Percentiles rank a stretch among this genome's conserved stretches.
These are phyloP conservation scores for Paramecium caudatum DNA, from an alignment of 73 alveolate species.

Conservation along the genomic window DNA sequence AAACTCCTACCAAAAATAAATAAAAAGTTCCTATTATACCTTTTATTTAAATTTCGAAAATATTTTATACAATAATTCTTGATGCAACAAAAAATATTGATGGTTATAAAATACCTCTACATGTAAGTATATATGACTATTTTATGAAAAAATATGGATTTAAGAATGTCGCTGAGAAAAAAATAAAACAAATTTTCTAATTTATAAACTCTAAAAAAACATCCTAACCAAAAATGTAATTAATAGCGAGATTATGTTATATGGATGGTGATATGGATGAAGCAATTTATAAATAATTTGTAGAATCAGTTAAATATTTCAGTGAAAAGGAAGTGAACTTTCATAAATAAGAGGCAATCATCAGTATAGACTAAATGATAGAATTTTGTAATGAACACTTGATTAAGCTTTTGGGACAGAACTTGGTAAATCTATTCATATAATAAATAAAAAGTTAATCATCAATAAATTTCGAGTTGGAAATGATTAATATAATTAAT, in stretches of 20 bases:
- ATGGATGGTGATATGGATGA: constrained; percentile 66
- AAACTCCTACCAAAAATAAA: background rate
- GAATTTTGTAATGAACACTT: constrained; percentile 26
- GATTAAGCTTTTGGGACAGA: constrained; percentile 12
- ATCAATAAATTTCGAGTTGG: background rate
- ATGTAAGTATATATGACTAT: constrained; percentile 77
- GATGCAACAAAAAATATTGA: constrained; percentile 48
- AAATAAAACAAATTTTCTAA: constrained; percentile 64
- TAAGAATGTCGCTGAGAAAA: constrained; percentile 85
- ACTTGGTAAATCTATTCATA: background rate
- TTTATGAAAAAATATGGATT: constrained; percentile 84
- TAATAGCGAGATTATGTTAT: constrained; percentile 52
- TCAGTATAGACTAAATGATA: background rate
- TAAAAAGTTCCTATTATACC: constrained; percentile 15
- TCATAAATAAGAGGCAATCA: background rate
- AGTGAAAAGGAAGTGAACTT: background rate
- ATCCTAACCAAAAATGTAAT: constrained; percentile 19
- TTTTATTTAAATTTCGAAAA: background rate
- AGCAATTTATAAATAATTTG: background rate
- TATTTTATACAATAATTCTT: constrained; percentile 11
- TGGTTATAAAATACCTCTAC: constrained; percentile 38
- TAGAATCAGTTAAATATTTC: constrained; percentile 33
- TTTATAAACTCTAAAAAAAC: background rate
- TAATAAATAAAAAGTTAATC: background rate
- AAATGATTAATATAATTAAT: background rate